Evolutionary conservation across 176 grass and related monocot species (phyloP), one percentile per base, ranked within the genome.

Genomic region (Themeda triandra): DNA sequence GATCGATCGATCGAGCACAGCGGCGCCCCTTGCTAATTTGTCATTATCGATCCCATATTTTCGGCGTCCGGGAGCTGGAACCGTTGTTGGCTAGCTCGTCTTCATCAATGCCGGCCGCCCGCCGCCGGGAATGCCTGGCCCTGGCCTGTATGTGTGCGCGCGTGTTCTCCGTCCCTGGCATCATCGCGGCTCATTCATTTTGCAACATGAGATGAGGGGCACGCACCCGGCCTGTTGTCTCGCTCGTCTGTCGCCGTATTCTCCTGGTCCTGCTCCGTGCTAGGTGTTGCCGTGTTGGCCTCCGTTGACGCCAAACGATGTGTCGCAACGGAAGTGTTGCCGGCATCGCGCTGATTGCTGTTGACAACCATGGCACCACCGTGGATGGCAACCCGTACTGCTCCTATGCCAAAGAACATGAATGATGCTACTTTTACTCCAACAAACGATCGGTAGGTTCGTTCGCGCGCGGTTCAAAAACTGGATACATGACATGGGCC

Each of bases 31-130:
- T 27, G 59, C 45, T 86, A 62, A 78, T 62, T 79, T 79, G 66
- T 70, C 66, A 36, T 62, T 28, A 75, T 75, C 74, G 74, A 76
- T 59, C 54, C 36, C 58, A 74, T 66, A 6, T 66, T 84, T 51
- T 65, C 71, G 11, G 71, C 62, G 41, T 31, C 15, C 46, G 36
- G 63, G 42, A 81, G 44, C 79, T 67, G 71, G 35, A 84, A 39
- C 28, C 37, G 11, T 29, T 39, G 82, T 18, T 66, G 56, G 29
- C 10, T 27, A 12, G 25, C 27, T 14, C 44, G 27, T 17, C 19
- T 5, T 13, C 64, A 44, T 85, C 75, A 78, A 59, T 78, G 60
- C 31, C 5, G 40, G 69, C 45, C 13, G 44, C n/a, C n/a, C n/a
- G n/a, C n/a, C n/a, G 44, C 13, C 13, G 44, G 44, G 49, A 56